Evolutionary conservation across 2,329 filamentous ascomycete species (phyloP).

Genomic region (Penicillium sp.): DNA sequence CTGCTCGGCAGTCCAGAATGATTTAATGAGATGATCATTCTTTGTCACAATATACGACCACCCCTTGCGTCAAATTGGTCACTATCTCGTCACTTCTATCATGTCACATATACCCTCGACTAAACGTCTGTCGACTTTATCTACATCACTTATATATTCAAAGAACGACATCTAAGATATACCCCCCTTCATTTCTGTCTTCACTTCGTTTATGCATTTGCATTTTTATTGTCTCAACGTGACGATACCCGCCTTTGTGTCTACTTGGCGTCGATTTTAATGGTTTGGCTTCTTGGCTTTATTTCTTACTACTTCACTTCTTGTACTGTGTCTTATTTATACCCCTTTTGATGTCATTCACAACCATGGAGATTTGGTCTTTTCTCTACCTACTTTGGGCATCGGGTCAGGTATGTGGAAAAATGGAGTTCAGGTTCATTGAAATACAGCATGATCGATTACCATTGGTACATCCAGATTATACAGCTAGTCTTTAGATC

Average conservation of each 20-base stretch:
- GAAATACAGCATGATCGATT: not conserved
- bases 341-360: not conserved
- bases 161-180: not conserved
- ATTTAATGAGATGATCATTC: constrained; percentile 11
- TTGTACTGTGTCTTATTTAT: constrained; percentile 4
- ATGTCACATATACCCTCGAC: not conserved
- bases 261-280: not conserved
- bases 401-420: not conserved
- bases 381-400: not conserved
- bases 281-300: not conserved
- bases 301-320: not conserved
- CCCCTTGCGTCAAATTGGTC: not conserved
- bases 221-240: constrained; percentile 1
- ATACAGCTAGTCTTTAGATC: not conserved
- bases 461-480: not conserved
- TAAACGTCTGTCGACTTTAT: not conserved
- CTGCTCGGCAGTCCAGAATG: constrained; percentile 14
- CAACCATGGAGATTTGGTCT: not conserved
- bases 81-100: not conserved
- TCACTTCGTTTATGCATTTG: not conserved
- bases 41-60: not conserved
- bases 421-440: not conserved
- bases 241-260: constrained; percentile 5
- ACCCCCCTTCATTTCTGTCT: not conserved
- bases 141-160: not conserved